Base-by-base conservation (phyloP, 1,284 basidiomycete genomes). In the Trichosporon faecale region DNA sequence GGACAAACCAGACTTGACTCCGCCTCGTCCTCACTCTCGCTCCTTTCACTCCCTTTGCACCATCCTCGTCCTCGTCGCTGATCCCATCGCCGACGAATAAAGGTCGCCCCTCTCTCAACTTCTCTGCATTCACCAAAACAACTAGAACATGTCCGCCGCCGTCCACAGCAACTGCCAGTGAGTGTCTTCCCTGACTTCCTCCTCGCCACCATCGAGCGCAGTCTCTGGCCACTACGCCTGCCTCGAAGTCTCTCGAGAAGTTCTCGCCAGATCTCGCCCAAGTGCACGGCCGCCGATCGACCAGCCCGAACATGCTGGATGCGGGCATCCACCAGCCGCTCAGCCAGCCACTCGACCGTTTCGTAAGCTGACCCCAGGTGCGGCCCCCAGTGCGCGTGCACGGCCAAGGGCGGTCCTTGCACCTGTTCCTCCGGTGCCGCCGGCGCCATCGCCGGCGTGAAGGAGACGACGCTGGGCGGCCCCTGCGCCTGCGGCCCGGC, bases 401-500 rank as follows among this genome's bases (percentile, higher is more conserved):
- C 55, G 16, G 25, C 25, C 55, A 18, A 18, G 14, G 55, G 55
- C 55, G 55, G 25, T 2, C 55, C 55, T 1, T 60, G 55, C 55
- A 60, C 55, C 14, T 60, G 55, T 16, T 18, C 25, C 35, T 8
- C 35, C 35, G 35, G 35, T 37, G 35, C 14, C 18, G 40, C 11
- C 12, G 40, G 11, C 18, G 40, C 11, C 12, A 18, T 37, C 5
- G 40, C 40, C 18, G 40, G 40, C 55, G 12, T 31, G 27, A 31
- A 31, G 57, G 29, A 61, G 29, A 31, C 27, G 18, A 33, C 27
- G 1, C 27, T 61, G 29, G 57, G 57, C 12, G 57, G 57, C 16
- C 57, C 57, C 16, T 61, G 57, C 18, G 57, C 57, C 4, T 61
- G 57, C 57, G 57, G 57, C 57, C 57, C 57, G 27, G 57, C 57